phyloP scores from a whole-genome alignment of 768 basidiomycete genomes.

The Leucocoprinus leucothites region DNA sequence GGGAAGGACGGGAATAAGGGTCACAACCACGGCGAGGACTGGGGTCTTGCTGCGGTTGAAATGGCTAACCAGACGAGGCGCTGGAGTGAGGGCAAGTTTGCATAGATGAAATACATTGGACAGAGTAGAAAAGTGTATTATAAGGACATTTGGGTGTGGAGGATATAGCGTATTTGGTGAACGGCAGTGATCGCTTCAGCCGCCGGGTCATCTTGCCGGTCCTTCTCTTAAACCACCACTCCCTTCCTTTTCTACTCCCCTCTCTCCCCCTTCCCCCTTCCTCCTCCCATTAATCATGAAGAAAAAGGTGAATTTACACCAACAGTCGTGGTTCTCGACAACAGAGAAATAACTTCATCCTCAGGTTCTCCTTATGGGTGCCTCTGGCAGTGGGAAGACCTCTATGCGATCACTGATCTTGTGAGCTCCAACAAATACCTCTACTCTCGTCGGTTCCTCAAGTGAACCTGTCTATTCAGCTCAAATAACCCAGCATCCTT shows the following conservation, averaged over 20 bases:
- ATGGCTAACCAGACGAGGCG: conserved; percentile 68
- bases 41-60: conserved; percentile 96
- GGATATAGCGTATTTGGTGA: not conserved
- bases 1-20: conserved; percentile 67
- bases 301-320: conserved; percentile 51
- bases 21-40: conserved; percentile 98
- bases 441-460: not conserved
- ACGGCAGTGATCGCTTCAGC: not conserved
- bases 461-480: conserved; percentile 35
- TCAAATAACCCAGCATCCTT: conserved; percentile 93
- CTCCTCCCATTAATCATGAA: conserved; percentile 40
- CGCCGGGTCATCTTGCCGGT: conserved; percentile 18
- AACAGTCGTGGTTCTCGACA: conserved; percentile 13
- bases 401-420: conserved; percentile 99
- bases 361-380: conserved; percentile 97
- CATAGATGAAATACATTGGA: conserved; percentile 16
- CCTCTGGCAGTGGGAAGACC: conserved; percentile 91
- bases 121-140: conserved; percentile 14
- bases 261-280: conserved; percentile 11
- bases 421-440: conserved; percentile 46
- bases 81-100: conserved; percentile 73
- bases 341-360: conserved; percentile 18
- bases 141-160: not conserved
- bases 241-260: not conserved
- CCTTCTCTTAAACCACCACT: conserved; percentile 17